Percentiles rank a stretch among this genome's conserved stretches.
These are phyloP conservation scores for Talaromyces verruculosus DNA, from an alignment of 2,329 filamentous ascomycete genomes.

Conservation along the genomic window DNA sequence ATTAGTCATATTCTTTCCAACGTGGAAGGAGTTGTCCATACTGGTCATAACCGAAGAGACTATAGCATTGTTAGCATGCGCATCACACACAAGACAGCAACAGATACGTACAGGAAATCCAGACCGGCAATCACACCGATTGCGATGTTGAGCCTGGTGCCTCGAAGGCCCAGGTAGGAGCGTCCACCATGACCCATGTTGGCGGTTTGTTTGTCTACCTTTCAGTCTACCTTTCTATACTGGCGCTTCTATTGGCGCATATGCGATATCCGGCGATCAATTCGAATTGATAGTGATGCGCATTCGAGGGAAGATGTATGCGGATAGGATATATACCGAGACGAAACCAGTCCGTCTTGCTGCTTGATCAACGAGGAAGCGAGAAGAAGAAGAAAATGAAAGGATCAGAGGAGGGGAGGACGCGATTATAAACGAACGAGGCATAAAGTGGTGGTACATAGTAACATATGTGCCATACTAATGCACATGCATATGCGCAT, in stretches of 20 bases:
- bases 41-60: constrained; percentile 65
- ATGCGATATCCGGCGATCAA: constrained; percentile 13
- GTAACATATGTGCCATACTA: background rate
- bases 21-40: constrained; percentile 23
- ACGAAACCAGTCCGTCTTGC: constrained; percentile 3
- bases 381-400: background rate
- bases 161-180: constrained; percentile 65
- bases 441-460: background rate
- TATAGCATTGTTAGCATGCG: constrained; percentile 24
- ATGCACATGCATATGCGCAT: background rate
- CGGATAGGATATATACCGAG: background rate
- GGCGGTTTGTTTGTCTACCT: constrained; percentile 16
- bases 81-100: background rate
- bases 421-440: constrained; percentile 4
- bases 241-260: constrained; percentile 6
- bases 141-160: constrained; percentile 65
- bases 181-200: constrained; percentile 37
- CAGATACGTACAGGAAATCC: constrained; percentile 60
- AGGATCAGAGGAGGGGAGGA: background rate
- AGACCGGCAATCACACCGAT: constrained; percentile 70
- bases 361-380: background rate
- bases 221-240: constrained; percentile 2
- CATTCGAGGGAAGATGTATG: background rate
- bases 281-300: background rate
- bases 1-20: constrained; percentile 18